These are phyloP conservation scores for Fusarium chaquense DNA, from an alignment of 2,329 filamentous ascomycete genomes.

Conservation along the genomic window DNA sequence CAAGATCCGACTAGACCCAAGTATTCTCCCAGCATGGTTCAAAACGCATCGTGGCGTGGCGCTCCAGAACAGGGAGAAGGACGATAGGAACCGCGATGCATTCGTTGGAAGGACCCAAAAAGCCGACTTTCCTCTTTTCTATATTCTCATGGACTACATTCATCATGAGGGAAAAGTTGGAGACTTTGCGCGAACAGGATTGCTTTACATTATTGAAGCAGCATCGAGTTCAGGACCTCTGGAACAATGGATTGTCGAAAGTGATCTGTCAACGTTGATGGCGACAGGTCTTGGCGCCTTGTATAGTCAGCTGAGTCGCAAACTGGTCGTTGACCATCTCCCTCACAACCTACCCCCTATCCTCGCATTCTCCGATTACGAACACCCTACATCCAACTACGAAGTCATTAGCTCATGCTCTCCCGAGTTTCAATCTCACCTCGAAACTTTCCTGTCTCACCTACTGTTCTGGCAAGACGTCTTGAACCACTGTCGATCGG, in stretches of 20 bases:
- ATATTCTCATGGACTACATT: slow-evolving; percentile 95
- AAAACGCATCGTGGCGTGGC: slow-evolving; percentile 62
- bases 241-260: slow-evolving; percentile 97
- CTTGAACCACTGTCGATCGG: slow-evolving; percentile 91
- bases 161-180: slow-evolving; percentile 95
- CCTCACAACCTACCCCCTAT: slow-evolving; percentile 82
- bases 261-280: slow-evolving; percentile 96
- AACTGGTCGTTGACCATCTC: slow-evolving; percentile 84
- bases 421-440: slow-evolving; percentile 82
- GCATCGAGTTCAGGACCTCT: slow-evolving; percentile 84
- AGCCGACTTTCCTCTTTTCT: slow-evolving; percentile 95
- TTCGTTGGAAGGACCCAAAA: slow-evolving; percentile 89
- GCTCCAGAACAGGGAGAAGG: slow-evolving; percentile 53
- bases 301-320: slow-evolving; percentile 75
- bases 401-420: slow-evolving; percentile 81
- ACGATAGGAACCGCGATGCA: slow-evolving; percentile 74
- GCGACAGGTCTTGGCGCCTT: slow-evolving; percentile 89
- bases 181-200: slow-evolving; percentile 93
- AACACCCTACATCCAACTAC: slow-evolving; percentile 75
- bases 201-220: slow-evolving; percentile 96
- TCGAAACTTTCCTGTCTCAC: slow-evolving; percentile 94
- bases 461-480: slow-evolving; percentile 98
- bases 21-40: slow-evolving; percentile 93
- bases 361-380: slow-evolving; percentile 89
- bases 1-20: slow-evolving; percentile 90